These are phyloP conservation scores for Flaveria linearis DNA, from an alignment of 129 eudicot species.

Conservation along the genomic window DNA sequence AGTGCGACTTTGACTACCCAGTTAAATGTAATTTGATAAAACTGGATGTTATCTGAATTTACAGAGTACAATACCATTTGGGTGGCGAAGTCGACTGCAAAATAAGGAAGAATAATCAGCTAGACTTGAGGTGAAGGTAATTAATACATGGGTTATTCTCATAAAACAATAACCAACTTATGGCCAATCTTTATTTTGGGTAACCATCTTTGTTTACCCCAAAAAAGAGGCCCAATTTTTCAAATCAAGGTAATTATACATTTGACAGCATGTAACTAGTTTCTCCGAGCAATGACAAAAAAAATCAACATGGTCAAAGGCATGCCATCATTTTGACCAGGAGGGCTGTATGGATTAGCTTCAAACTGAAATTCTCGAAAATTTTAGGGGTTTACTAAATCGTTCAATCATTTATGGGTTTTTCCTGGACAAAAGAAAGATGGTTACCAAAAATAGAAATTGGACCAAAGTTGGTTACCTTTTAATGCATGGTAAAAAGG, in stretches of 20 bases:
- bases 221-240: background rate
- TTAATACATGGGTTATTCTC: background rate
- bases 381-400: background rate
- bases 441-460: background rate
- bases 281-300: background rate
- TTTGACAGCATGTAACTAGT: background rate
- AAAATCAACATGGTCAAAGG: background rate
- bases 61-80: slow-evolving; percentile 69
- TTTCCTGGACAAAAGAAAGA: background rate
- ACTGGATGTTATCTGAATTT: background rate
- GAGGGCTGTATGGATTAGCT: background rate
- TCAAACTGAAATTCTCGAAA: background rate
- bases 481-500: slow-evolving; percentile 2
- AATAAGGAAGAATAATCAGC: slow-evolving; percentile 24
- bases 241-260: background rate
- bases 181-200: background rate
- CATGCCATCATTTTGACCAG: slow-evolving; percentile 6
- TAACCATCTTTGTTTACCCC: background rate
- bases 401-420: background rate
- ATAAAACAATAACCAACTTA: background rate
- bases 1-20: background rate
- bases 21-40: slow-evolving; percentile 1
- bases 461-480: background rate
- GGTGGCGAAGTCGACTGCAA: slow-evolving; percentile 92
- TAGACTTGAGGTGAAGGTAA: background rate